Base-by-base conservation (phyloP, 371 early-diverging fungal species). In the Phascolomyces articulosus region DNA sequence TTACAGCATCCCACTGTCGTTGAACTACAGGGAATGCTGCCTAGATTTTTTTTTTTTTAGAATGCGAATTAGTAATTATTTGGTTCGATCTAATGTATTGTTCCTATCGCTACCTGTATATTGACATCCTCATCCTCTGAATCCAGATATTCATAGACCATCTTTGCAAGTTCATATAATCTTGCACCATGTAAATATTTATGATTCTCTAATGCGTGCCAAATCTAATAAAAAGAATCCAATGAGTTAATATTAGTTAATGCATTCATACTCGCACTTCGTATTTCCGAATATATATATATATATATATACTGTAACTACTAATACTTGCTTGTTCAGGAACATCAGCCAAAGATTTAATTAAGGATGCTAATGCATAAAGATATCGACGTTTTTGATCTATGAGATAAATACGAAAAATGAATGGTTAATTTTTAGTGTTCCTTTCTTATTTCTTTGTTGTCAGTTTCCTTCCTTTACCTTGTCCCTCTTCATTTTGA, bases 1-100 rank as follows among this genome's bases (percentile, higher is more conserved):
- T 86, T 23, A 93, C 87, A 0, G 93, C 90, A 69, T 93, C 91
- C 95, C 95, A 95, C 71, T 93, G 95, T 13, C 92, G 79, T 63
- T 90, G 90, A 21, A 93, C 87, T 1, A 95, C 90, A 0, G 94
- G 94, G 65, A 93, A 95, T 8, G 88, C 87, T 20, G 73, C 70
- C 87, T 92, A 69, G 40, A 2, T n/a, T n/a, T n/a, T n/a, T n/a
- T n/a, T n/a, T n/a, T n/a, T n/a, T n/a, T n/a, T n/a, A n/a, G n/a
- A n/a, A n/a, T n/a, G n/a, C n/a, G n/a, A n/a, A n/a, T n/a, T n/a
- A n/a, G n/a, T n/a, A n/a, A n/a, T n/a, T n/a, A n/a, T n/a, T n/a
- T n/a, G n/a, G n/a, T n/a, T n/a, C n/a, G n/a, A n/a, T n/a, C n/a
- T n/a, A n/a, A n/a, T n/a, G n/a, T n/a, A n/a, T n/a, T n/a, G n/a